Conservation (phyloP, 140 eudicot species). For the Stevia rebaudiana region DNA sequence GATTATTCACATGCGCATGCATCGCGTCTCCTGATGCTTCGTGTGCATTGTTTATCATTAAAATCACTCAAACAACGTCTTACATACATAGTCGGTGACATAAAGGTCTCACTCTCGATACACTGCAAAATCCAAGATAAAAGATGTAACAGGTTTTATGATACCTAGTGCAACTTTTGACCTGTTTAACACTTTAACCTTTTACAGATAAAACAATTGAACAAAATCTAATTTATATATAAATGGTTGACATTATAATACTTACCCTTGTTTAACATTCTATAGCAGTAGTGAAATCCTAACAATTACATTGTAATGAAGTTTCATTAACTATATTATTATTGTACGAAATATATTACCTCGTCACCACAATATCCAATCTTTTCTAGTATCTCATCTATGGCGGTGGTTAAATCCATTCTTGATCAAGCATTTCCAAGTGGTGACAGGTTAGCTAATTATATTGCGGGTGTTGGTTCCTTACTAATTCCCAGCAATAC, state of each 20-base stretch:
- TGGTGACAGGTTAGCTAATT: slow-evolving; percentile 51
- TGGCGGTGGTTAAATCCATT: slow-evolving; percentile 64
- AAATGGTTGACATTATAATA: neutral
- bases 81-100: slow-evolving; percentile 51
- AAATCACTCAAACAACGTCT: slow-evolving; percentile 56
- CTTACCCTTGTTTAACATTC: slow-evolving; percentile 49
- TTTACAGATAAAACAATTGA: no score
- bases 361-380: slow-evolving; percentile 70
- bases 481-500: slow-evolving; percentile 47
- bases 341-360: no score
- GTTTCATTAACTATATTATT: no score
- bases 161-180: no score
- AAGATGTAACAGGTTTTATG: no score
- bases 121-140: no score
- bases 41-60: slow-evolving; percentile 54
- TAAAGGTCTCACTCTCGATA: slow-evolving; percentile 49
- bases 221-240: no score
- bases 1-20: slow-evolving; percentile 69
- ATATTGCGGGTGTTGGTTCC: neutral
- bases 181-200: no score
- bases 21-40: slow-evolving; percentile 77
- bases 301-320: no score
- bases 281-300: slow-evolving; percentile 60
- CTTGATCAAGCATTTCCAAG: slow-evolving; percentile 67
- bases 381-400: slow-evolving; percentile 60